Percentiles rank a stretch among this genome's conserved stretches.
Conservation (phyloP, 2,329 filamentous ascomycete genomes). For the Metarhizium humberi region DNA sequence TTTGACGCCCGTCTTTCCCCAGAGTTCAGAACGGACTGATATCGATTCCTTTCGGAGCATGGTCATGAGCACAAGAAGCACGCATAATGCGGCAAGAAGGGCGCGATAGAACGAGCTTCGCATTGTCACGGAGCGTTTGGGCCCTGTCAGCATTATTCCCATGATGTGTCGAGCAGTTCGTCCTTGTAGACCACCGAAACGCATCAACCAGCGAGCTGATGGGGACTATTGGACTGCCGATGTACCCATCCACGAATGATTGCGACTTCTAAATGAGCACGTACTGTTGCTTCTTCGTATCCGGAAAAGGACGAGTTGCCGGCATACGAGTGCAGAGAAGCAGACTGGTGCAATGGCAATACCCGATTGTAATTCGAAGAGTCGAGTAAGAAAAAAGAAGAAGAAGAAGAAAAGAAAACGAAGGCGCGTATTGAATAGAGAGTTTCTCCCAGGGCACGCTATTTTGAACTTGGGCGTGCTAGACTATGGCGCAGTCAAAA, state of each 20-base stretch:
- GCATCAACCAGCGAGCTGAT: not conserved
- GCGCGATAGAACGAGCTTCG: slow-evolving; percentile 38
- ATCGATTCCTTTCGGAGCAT: slow-evolving; percentile 32
- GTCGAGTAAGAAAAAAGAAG: too few species aligned
- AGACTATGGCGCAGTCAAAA: too few species aligned
- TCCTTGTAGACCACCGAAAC: not conserved
- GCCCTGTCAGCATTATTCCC: slow-evolving; percentile 28
- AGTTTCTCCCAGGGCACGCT: too few species aligned
- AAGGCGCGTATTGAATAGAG: too few species aligned
- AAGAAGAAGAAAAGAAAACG: too few species aligned
- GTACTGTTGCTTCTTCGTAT: too few species aligned
- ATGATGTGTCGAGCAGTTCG: slow-evolving; percentile 13
- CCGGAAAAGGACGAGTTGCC: too few species aligned
- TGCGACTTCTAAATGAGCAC: not conserved
- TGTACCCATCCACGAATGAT: not conserved
- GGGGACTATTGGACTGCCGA: not conserved
- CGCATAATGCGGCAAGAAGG: slow-evolving; percentile 31
- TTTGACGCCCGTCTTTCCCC: slow-evolving; percentile 23
- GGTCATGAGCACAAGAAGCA: slow-evolving; percentile 32
- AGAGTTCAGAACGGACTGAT: slow-evolving; percentile 30
- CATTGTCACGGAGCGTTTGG: slow-evolving; percentile 36
- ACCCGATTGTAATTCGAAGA: too few species aligned
- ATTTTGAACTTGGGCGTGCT: too few species aligned
- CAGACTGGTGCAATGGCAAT: too few species aligned
- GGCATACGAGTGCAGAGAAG: too few species aligned